Conservation (phyloP, 495 filamentous ascomycete genomes). For the Lentithecium fluviatile region DNA sequence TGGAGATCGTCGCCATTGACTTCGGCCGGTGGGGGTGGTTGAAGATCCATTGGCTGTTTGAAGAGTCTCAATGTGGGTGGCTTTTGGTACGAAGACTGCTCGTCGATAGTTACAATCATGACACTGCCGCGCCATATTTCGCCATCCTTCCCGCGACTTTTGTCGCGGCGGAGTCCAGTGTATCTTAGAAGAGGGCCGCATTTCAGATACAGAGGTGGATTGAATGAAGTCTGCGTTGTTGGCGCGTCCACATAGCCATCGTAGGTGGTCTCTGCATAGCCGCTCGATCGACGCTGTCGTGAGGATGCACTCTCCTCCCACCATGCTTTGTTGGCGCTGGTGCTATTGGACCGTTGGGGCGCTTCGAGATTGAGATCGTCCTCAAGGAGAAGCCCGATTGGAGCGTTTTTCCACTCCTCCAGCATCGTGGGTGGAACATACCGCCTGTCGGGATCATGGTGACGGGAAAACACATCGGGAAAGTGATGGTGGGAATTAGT, state of each 20-base stretch:
- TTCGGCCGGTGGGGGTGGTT: constrained; percentile 75
- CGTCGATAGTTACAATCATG: constrained; percentile 89
- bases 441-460: constrained; percentile 32
- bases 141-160: constrained; percentile 47
- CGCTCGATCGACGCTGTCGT: constrained; percentile 24
- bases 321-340: constrained; percentile 35
- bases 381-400: constrained; percentile 26
- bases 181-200: constrained; percentile 89
- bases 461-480: constrained; percentile 35
- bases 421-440: constrained; percentile 36
- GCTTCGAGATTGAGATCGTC: constrained; percentile 40
- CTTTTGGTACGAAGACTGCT: constrained; percentile 74
- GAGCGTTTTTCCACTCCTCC: constrained; percentile 42
- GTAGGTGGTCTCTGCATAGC: constrained; percentile 20
- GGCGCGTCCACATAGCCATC: constrained; percentile 40
- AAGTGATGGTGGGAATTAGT: constrained; percentile 26
- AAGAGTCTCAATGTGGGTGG: constrained; percentile 78
- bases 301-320: constrained; percentile 38
- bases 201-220: constrained; percentile 78
- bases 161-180: constrained; percentile 69
- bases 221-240: constrained; percentile 61
- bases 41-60: constrained; percentile 76
- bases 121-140: constrained; percentile 91
- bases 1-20: constrained; percentile 65
- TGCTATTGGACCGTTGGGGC: constrained; percentile 2